These are phyloP conservation scores for Colletotrichum ledebouriae DNA, from an alignment of 2,329 filamentous ascomycete genomes.

Conservation along the genomic window DNA sequence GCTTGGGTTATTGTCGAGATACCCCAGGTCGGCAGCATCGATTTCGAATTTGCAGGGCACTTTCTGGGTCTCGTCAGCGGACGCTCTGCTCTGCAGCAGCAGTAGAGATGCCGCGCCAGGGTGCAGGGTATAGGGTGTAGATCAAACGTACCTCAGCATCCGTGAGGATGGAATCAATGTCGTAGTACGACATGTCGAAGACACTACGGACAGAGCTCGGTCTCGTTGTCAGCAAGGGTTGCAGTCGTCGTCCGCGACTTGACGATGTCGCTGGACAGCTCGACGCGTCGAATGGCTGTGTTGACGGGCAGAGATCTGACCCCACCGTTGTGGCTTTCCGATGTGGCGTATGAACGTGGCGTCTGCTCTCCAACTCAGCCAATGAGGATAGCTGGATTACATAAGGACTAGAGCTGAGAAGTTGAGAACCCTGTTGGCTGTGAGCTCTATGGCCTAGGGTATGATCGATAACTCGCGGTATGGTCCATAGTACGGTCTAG, in stretches of 20 bases:
- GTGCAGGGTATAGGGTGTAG: neutral
- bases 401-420: neutral
- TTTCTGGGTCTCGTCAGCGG: slow-evolving; percentile 71
- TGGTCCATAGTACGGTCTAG: too few relatives aligned
- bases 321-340: neutral
- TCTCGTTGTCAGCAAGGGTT: neutral
- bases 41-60: slow-evolving; percentile 95
- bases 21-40: slow-evolving; percentile 87
- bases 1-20: slow-evolving; percentile 84
- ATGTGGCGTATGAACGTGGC: too few relatives aligned
- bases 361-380: neutral
- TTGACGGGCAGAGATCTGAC: too few relatives aligned
- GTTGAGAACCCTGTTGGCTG: too few relatives aligned
- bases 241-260: neutral
- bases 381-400: slow-evolving; percentile 17
- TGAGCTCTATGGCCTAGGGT: too few relatives aligned
- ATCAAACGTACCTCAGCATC: slow-evolving; percentile 77
- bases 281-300: slow-evolving; percentile 15
- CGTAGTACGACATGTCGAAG: slow-evolving; percentile 78
- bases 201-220: too few relatives aligned
- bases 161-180: slow-evolving; percentile 86
- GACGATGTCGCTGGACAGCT: slow-evolving; percentile 1
- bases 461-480: too few relatives aligned
- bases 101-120: neutral
- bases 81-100: neutral